Base-by-base conservation (phyloP, 1,284 basidiomycete species). In the Hemileccinum hortonii region DNA sequence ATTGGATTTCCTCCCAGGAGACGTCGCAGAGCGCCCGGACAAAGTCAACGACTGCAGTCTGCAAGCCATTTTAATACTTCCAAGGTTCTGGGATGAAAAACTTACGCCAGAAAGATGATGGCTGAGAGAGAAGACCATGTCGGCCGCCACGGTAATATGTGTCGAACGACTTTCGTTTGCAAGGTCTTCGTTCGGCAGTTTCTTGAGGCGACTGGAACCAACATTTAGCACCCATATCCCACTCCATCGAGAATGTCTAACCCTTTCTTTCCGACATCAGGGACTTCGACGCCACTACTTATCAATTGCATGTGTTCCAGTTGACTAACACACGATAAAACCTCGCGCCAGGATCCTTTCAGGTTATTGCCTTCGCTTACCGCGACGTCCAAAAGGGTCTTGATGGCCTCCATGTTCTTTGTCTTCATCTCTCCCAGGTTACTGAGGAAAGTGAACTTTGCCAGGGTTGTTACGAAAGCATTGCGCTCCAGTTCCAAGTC, bases 1-100 rank as follows among this genome's bases (percentile, higher is more conserved):
- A 95, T 70, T 98, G 94, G 48, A 99, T 99, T 74, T 99, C 97
- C 67, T 99, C 94, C 97, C 96, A 98, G 36, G 97, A 99, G 30
- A 99, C 92, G 63, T 97, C 93, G 67, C 93, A 94, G 4, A 99
- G 79, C 2, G 97, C 94, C 69, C 90, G 90, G 3, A 99, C 97
- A 65, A 99, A 99, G 69, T 99, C 94, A 49, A 98, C 92, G 58
- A 99, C 99, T 14, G 97, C 97, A 42, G 88, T 92, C 92, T 96
- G 54, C 15, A 47, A 14, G 50, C 19, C 49, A 46, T 37, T 52
- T 50, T 30, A 60, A 45, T 44, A 52, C 47, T 22, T 57, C 29
- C 14, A 30, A 44, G 9, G 44, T 47, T 49, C n/a, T 47, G 10
- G n/a, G 44, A 16, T 36, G 26, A 30, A 56, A 60, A n/a, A 75